A percentile compares a stretch with the other conserved stretches of the same genome.
phyloP scores from a whole-genome alignment of 2,329 filamentous ascomycete genomes.

The Amphichorda felina region DNA sequence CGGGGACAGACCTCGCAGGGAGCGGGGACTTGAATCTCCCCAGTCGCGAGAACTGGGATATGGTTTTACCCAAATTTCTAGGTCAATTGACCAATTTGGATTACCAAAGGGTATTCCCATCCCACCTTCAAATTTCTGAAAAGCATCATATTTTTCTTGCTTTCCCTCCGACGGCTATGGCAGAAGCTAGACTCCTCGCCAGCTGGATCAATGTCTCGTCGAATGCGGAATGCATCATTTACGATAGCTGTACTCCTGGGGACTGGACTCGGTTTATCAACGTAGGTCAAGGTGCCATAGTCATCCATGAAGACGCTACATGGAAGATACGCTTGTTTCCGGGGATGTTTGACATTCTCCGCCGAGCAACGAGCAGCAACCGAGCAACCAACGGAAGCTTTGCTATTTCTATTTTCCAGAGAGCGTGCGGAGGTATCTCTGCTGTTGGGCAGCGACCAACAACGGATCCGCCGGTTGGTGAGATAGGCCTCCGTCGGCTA shows the following conservation, averaged over 20 bases:
- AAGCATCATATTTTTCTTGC: slow-evolving; percentile 29
- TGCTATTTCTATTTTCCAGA: slow-evolving; percentile 27
- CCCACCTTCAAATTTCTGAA: not conserved
- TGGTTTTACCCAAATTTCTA: not conserved
- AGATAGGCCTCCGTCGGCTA: slow-evolving; percentile 15
- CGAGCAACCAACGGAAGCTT: slow-evolving; percentile 11
- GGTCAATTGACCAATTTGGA: not conserved
- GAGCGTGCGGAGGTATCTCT: not conserved
- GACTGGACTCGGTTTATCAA: slow-evolving; percentile 34
- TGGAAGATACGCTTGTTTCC: slow-evolving; percentile 27
- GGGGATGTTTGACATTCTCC: slow-evolving; percentile 19
- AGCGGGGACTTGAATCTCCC: not conserved
- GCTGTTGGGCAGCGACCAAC: not conserved
- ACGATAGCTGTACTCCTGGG: slow-evolving; percentile 25
- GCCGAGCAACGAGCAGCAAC: too few species aligned
- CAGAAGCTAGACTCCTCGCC: slow-evolving; percentile 24
- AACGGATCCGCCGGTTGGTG: slow-evolving; percentile 5
- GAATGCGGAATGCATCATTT: slow-evolving; percentile 28
- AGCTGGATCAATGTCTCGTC: slow-evolving; percentile 22
- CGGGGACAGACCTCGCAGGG: not conserved
- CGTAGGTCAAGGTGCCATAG: slow-evolving; percentile 17
- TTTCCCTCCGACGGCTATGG: slow-evolving; percentile 27
- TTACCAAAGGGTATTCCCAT: not conserved
- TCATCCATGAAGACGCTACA: slow-evolving; percentile 32
- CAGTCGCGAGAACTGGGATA: not conserved